phyloP scores from a whole-genome alignment of 169 alveolate genomes.

The Babesia gibsoni region DNA sequence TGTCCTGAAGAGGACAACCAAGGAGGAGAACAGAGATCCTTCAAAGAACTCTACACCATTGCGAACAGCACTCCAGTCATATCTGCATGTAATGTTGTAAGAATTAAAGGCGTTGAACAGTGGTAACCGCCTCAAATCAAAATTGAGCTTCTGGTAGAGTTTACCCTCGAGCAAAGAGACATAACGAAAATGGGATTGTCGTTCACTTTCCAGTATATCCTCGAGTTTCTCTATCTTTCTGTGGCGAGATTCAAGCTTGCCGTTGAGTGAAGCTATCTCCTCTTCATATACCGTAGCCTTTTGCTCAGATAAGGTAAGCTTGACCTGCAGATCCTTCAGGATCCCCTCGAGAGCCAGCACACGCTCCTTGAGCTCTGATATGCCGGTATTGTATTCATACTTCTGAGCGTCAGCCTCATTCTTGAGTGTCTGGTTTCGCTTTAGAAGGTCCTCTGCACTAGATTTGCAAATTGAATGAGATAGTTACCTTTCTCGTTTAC shows the following conservation, averaged over 20 bases:
- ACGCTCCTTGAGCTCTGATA: constrained; percentile 57
- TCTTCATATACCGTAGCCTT: constrained; percentile 7
- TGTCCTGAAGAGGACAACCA: background rate
- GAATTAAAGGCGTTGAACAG: constrained; percentile 8
- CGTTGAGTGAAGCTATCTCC: constrained; percentile 27
- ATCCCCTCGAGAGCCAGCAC: constrained; percentile 45
- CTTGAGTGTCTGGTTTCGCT: background rate
- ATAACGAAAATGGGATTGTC: background rate
- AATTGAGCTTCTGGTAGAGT: constrained; percentile 26
- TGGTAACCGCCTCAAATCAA: constrained; percentile 26
- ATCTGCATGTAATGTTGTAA: constrained; percentile 1
- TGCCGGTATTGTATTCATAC: constrained; percentile 27
- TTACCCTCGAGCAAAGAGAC: background rate
- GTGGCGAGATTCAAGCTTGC: background rate
- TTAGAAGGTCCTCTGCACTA: constrained; percentile 25
- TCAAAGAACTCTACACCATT: background rate
- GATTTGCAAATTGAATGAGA: background rate
- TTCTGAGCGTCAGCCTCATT: constrained; percentile 39
- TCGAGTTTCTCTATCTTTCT: constrained; percentile 14
- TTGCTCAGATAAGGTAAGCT: constrained; percentile 4
- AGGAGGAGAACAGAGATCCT: background rate
- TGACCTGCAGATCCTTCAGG: constrained; percentile 49
- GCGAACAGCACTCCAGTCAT: constrained; percentile 18
- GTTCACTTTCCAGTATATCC: constrained; percentile 4
- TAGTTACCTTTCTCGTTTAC: constrained; percentile 35